Base-by-base conservation (phyloP, 768 basidiomycete genomes). In the Psilocybe tampanensis region DNA sequence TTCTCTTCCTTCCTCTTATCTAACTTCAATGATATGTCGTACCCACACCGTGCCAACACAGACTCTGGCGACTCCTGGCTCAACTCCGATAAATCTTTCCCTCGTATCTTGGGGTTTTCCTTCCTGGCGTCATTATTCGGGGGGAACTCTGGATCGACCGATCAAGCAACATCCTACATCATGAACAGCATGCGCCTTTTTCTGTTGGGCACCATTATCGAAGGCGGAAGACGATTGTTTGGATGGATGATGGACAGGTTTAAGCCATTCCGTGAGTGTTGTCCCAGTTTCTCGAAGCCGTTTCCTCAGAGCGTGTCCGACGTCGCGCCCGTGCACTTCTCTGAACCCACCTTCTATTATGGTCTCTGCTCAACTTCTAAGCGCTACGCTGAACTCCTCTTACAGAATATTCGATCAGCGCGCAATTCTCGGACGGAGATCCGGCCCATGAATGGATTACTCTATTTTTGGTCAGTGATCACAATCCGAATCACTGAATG, bases 371-470 rank as follows among this genome's bases (percentile, higher is more conserved):
- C 9, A 7, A 45, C 8, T 22, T 52, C 15, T 23, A 23, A 17
- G 26, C 8, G 17, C 13, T 18, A 32, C n/a, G 26, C 8, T 44
- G 21, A 11, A 18, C 21, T 41, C 22, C 12, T 15, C 23, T 18
- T 39, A 12, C 44, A 78, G 77, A 73, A 57, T 77, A 74, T 54
- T 70, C 70, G 5, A 70, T 78, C 21, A 74, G 72, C 3, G 75
- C 73, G 4, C 68, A 72, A 23, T 79, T 80, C 61, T 58, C 60
- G 22, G 63, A 75, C 49, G 72, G 72, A 1, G 77, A 80, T 63
- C 74, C 72, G 0, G 62, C 76, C 0, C 80, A 78, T 55, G 76
- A 78, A 42, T 80, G 78, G 78, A 63, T 80, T 2, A 49, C 75
- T 9, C 65, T 71, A 11, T 74, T 77, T 54, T 54, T 80, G 56